Evolutionary conservation across 2,329 filamentous ascomycete species (phyloP).

Genomic region (Botrytis galanthina): DNA sequence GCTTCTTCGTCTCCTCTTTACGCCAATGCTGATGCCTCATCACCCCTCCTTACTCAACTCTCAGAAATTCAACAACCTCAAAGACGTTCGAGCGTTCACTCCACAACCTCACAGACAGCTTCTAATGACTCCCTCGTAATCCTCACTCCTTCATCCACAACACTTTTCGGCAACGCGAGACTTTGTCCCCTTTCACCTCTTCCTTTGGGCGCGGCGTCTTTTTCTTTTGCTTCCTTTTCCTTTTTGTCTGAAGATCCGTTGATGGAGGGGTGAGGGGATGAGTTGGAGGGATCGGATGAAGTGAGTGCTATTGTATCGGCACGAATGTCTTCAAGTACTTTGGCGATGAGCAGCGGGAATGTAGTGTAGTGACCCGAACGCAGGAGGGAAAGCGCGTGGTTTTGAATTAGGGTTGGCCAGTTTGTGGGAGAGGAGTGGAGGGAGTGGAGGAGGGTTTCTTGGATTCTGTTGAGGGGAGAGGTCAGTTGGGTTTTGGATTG

Average conservation of each 20-base stretch:
- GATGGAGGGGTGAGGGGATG: neutral
- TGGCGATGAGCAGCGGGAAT: conserved; percentile 59
- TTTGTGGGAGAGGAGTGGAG: conserved; percentile 58
- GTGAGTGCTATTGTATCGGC: conserved; percentile 32
- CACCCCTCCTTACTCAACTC: neutral
- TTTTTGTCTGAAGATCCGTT: conserved; percentile 21
- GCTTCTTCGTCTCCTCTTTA: neutral
- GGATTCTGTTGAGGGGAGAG: conserved; percentile 49
- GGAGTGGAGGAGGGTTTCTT: conserved; percentile 61
- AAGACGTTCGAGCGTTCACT: conserved; percentile 9
- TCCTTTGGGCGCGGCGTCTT: conserved; percentile 18
- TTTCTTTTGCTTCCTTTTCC: conserved; percentile 5
- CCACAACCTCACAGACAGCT: conserved; percentile 37
- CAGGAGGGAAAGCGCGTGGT: conserved; percentile 58
- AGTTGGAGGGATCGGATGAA: neutral
- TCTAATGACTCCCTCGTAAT: conserved; percentile 59
- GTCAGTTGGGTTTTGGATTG: conserved; percentile 6
- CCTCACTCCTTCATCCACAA: conserved; percentile 62
- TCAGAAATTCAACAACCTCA: neutral
- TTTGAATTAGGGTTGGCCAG: conserved; percentile 61
- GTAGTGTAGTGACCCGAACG: conserved; percentile 58
- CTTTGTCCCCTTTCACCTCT: conserved; percentile 34
- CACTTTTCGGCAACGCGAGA: conserved; percentile 56
- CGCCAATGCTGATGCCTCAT: neutral
- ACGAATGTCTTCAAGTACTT: conserved; percentile 59